Percentiles rank a stretch among this genome's conserved stretches.
Conservation (phyloP, 164 flowering plant species). For the Umbilicus rupestris region DNA sequence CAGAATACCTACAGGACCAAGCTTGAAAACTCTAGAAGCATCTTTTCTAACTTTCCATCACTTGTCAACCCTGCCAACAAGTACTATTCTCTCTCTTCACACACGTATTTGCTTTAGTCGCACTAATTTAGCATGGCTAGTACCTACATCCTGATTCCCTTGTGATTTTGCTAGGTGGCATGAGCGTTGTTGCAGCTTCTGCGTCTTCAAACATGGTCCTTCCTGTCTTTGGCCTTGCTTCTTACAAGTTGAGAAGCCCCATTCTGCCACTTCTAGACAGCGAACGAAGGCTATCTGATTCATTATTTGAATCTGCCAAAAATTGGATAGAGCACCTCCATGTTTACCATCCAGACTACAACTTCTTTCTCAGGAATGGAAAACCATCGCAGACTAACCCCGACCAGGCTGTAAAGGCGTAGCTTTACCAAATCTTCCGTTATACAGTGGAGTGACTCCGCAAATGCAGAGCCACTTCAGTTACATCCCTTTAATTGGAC, state of each 20-base stretch:
- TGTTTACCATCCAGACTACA: slow-evolving; percentile 1
- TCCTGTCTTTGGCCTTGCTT: slow-evolving; percentile 66
- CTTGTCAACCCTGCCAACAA: slow-evolving; percentile 38
- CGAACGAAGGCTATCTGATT: neutral
- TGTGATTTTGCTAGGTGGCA: slow-evolving; percentile 11
- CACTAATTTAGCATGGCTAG: neutral
- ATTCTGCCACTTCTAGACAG: slow-evolving; percentile 20
- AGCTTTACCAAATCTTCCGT: neutral
- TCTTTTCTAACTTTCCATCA: slow-evolving; percentile 61
- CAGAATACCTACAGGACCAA: slow-evolving; percentile 68
- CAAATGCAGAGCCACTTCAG: neutral
- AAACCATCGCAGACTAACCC: neutral
- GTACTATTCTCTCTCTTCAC: slow-evolving; percentile 26
- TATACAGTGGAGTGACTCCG: neutral
- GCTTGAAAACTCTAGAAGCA: slow-evolving; percentile 52
- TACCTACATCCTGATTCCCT: neutral
- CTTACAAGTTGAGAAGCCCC: slow-evolving; percentile 54
- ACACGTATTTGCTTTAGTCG: neutral
- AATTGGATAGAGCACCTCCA: neutral
- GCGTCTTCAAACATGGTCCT: slow-evolving; percentile 33
- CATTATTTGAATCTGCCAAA: slow-evolving; percentile 1
- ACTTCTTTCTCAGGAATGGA: slow-evolving; percentile 2
- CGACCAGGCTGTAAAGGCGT: neutral
- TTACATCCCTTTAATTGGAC: neutral
- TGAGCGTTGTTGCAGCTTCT: slow-evolving; percentile 14